Base-by-base conservation (phyloP, 331 rosid genomes). In the Telfairia occidentalis region DNA sequence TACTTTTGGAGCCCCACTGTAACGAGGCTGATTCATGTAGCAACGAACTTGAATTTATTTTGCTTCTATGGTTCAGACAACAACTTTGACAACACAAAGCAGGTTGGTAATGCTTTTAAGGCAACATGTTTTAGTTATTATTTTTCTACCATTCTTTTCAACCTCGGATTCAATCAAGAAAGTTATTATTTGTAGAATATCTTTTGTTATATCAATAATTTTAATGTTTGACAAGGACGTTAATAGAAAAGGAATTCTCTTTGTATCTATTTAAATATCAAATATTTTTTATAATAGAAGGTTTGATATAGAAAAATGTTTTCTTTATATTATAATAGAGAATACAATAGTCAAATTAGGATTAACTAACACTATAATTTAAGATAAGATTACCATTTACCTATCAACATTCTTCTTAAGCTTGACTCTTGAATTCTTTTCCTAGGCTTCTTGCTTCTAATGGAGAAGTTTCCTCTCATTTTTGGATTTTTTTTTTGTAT, bases 1-100 rank as follows among this genome's bases (percentile, higher is more conserved):
- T 84, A 77, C 74, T 75, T 75, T 67, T 64, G 57, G 77, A 76
- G 86, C 83, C 89, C 96, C 88, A 86, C 92, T 76, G 55, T n/a
- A n/a, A n/a, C n/a, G n/a, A n/a, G n/a, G n/a, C n/a, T n/a, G n/a
- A n/a, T n/a, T n/a, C n/a, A n/a, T n/a, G 54, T 76, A 71, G 81
- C 83, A 87, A 80, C 86, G 76, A 80, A 83, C 74, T 74, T 74
- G 81, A 81, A 38, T 79, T 65, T 74, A 86, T 69, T 78, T 82
- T 85, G 80, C 88, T 77, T 77, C 86, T 76, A 58, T 50, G 76
- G 85, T 80, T 72, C 42, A 48, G 78, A 75, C n/a, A 71, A 55
- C 76, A 66, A 70, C 84, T 57, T 82, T 82, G 86, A 84, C 87
- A 73, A 59, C 74, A 57, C 74, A 79, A 76, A 79, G 23, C 75